Base-by-base conservation (phyloP, 2,329 filamentous ascomycete species). In the Acrocalymma vagum region DNA sequence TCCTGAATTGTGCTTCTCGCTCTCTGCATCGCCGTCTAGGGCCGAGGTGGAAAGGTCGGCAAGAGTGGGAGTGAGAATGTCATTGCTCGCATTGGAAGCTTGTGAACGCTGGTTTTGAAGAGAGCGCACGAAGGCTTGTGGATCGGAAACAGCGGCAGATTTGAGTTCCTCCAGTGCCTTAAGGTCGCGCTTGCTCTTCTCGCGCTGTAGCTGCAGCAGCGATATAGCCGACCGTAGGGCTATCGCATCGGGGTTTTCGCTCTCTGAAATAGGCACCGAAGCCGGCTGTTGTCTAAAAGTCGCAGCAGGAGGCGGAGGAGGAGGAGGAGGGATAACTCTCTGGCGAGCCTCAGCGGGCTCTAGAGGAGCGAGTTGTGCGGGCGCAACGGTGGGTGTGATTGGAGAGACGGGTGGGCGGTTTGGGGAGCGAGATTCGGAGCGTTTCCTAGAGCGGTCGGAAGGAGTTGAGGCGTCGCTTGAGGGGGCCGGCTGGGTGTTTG, bases 151-250 rank as follows among this genome's bases (percentile, higher is more conserved):
- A 5, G 90, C 91, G 3, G 82, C 83, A 13, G 81, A 75, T 68
- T 91, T 93, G 58, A 89, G 81, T 42, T 77, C 75, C 53, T 85
- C 81, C 22, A 96, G 77, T 0, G 80, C 74, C 54, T 82, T 80
- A 35, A 96, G 85, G 71, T 96, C 92, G 30, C 82, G 80, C 33
- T 84, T 76, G 26, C 90, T 90, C 65, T 87, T 88, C 61, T 86
- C 84, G 51, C 85, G 85, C 74, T 97, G 93, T 52, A 95, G 79
- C 72, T 95, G 90, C 30, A 97, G 77, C 35, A 96, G 85, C 7
- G 89, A 87, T 45, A 96, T 90, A 29, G 92, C 89, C 17, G 88
- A 89, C 53, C 87, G 85, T 45, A 96, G 79, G 5, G 93, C 93
- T 45, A 96, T 86, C 16, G 87, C 90, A 74, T 97, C 93, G 6